Conservation (phyloP, 345 rosid species). For the Populus ilicifolia region DNA sequence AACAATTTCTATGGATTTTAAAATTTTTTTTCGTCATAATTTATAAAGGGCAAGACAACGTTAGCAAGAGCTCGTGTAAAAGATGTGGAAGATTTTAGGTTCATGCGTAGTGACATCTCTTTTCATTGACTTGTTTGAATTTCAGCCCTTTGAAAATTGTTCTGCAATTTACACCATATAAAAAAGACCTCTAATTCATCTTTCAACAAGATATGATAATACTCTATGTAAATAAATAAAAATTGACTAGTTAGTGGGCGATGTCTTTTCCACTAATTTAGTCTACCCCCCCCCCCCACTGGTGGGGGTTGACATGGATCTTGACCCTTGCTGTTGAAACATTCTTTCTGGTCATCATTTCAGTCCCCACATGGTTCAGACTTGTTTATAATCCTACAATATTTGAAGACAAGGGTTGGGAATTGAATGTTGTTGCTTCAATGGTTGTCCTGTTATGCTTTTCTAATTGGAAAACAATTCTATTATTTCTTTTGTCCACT, state of each 20-base stretch:
- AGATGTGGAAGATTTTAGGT: background rate
- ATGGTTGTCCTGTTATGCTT: conserved; percentile 20
- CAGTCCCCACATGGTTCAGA: conserved; percentile 20
- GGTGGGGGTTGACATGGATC: conserved; percentile 48
- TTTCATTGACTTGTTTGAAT: conserved; percentile 28
- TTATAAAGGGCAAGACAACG: background rate
- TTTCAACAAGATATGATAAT: conserved; percentile 15
- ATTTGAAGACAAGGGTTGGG: conserved; percentile 18
- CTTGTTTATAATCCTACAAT: conserved; percentile 3
- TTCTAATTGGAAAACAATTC: background rate
- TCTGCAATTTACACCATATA: conserved; percentile 11
- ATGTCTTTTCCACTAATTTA: conserved; percentile 32
- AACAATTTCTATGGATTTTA: background rate
- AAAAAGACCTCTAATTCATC: background rate
- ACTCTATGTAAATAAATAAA: conserved; percentile 19
- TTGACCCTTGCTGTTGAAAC: conserved; percentile 44
- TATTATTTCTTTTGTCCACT: background rate
- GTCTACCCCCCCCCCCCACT: conserved; percentile 16
- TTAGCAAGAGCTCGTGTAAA: background rate
- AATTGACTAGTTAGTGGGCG: conserved; percentile 40
- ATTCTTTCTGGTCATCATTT: conserved; percentile 30
- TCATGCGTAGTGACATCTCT: background rate
- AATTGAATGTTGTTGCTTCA: background rate
- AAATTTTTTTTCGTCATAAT: background rate
- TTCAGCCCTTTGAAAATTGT: conserved; percentile 3